Evolutionary conservation across 2,329 filamentous ascomycete genomes (phyloP).

Genomic region (Epichloe baconii): DNA sequence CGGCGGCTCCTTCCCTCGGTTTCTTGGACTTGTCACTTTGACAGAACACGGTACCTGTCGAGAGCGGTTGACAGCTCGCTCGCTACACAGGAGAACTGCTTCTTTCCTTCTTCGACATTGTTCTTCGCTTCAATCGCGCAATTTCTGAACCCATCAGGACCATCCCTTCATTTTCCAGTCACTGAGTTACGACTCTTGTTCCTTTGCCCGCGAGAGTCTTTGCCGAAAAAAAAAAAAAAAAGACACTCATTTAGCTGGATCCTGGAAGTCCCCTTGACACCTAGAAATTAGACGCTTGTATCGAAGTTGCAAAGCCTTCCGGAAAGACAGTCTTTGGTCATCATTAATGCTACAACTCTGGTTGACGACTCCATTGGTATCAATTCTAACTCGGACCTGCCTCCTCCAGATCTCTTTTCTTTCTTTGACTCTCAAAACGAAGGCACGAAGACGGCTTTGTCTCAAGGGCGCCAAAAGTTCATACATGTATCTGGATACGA

Average conservation of each 20-base stretch:
- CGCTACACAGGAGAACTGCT: background rate
- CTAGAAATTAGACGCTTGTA: background rate
- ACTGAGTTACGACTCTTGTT: background rate
- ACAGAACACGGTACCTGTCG: background rate
- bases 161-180: background rate
- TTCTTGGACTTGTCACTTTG: background rate
- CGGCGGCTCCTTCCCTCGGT: conserved; percentile 2
- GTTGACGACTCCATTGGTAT: background rate
- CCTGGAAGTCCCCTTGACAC: background rate
- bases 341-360: background rate
- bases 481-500: conserved; percentile 10
- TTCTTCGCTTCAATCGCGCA: background rate
- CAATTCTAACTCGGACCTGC: conserved; percentile 18
- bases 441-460: conserved; percentile 3
- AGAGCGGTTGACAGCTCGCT: background rate
- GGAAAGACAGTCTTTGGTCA: conserved; percentile 8
- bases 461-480: background rate
- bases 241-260: background rate
- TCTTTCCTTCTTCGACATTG: background rate
- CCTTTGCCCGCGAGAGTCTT: background rate
- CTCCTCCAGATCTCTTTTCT: conserved; percentile 12
- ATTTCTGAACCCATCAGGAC: background rate
- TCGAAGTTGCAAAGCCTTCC: conserved; percentile 1
- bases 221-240: background rate
- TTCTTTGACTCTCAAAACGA: conserved; percentile 6